Base-by-base conservation (phyloP, 2,329 filamentous ascomycete species). In the Pyrenochaeta sp. region DNA sequence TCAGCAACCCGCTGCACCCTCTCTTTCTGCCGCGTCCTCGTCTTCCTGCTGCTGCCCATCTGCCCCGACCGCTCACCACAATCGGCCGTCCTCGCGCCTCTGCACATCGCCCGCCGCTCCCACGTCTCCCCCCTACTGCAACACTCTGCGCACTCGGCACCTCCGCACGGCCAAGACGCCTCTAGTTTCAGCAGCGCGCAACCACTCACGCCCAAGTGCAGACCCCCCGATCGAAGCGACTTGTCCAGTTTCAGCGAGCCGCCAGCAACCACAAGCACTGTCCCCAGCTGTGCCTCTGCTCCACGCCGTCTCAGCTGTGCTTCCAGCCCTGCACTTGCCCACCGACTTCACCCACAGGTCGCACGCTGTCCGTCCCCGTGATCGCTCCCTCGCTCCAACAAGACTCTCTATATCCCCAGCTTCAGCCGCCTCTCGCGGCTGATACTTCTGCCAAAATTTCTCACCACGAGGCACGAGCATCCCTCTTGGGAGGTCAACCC, bases 401-500 rank as follows among this genome's bases (percentile, higher is more conserved):
- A 36, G 27, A 46, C 39, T 48, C 46, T 56, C 55, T 58, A 65
- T 64, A 68, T 59, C 58, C 58, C 58, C 51, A 56, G 31, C 61
- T 49, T 46, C 73, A 73, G 73, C 71, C 72, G 73, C 72, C 59
- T 46, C 36, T 49, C 49, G 69, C 73, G 73, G 73, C 72, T 75
- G 71, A 59, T 44, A 49, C 45, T 49, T 66, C 65, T 63, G 73
- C 67, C 74, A 85, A 84, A 77, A 83, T 84, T 83, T 77, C 75
- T 73, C 80, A 79, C 65, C 82, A 85, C 78, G 79, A 82, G 71
- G 80, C 82, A 50, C 80, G 83, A 68, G 74, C 82, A 70, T 86
- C 83, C 78, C 82, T 87, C 69, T 78, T 87, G 64, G 84, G 83
- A 77, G 82, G 81, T 64, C 81, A 83, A 65, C 79, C 78, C 45